A percentile compares a stretch with the other conserved stretches of the same genome.
These are phyloP conservation scores for Lipomyces starkeyi DNA, from an alignment of 805 yeast species.

Conservation along the genomic window DNA sequence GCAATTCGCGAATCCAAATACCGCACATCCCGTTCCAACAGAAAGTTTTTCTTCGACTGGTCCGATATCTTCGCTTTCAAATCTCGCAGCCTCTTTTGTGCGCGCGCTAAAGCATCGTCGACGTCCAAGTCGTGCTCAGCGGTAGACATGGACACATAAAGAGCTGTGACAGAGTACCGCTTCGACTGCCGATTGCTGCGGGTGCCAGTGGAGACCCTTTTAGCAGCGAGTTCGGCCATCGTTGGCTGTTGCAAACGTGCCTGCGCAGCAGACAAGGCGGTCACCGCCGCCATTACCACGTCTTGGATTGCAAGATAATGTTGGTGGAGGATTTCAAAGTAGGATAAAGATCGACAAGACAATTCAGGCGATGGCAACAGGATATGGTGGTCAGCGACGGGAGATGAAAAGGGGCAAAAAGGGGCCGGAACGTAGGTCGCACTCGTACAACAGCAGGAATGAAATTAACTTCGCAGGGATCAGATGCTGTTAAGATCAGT, in stretches of 20 bases:
- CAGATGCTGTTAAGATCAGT: not conserved
- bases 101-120: constrained; percentile 46
- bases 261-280: not conserved
- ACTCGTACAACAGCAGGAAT: not conserved
- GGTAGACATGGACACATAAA: constrained; percentile 47
- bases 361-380: not conserved
- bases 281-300: constrained; percentile 5
- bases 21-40: constrained; percentile 49
- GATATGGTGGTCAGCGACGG: not conserved
- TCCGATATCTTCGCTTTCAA: constrained; percentile 48
- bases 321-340: not conserved
- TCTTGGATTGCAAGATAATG: not conserved
- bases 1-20: constrained; percentile 50
- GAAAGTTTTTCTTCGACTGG: constrained; percentile 47
- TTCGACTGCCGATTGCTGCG: constrained; percentile 26
- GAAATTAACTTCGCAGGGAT: not conserved
- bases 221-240: not conserved
- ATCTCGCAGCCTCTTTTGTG: constrained; percentile 44
- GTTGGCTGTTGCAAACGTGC: not conserved
- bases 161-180: constrained; percentile 47
- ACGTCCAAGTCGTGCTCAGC: constrained; percentile 47
- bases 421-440: not conserved
- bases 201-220: not conserved
- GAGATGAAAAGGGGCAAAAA: constrained; percentile 7
- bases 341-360: not conserved